Base-by-base conservation (phyloP, 306 rosid genomes). In the Vigna reflexopilosa region DNA sequence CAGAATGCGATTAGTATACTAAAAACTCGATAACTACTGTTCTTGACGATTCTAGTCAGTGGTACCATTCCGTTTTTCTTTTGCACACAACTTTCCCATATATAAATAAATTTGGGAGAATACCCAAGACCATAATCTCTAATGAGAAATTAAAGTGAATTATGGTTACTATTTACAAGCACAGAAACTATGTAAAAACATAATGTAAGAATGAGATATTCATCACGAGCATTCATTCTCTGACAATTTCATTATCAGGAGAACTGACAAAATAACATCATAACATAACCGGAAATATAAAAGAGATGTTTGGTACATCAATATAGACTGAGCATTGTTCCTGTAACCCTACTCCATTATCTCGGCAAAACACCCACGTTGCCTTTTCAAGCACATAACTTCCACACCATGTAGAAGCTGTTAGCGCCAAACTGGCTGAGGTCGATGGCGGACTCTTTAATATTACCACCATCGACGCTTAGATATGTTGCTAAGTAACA, bases 401-500 rank as follows among this genome's bases (percentile, higher is more conserved):
- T 77, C 80, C 70, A 83, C 76, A 14, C 83, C 86, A 24, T 28
- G 68, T 82, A 73, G 86, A 77, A 83, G 83, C 80, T 65, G 88
- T 80, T 79, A 82, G 86, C 62, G 73, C 83, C 89, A 81, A 89
- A 81, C 83, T 77, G 86, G 69, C 50, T 81, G 70, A 54, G 74
- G 81, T 67, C 84, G 8, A 72, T 56, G 83, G 90, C 58, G 72
- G 83, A 54, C 81, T 90, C 89, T 83, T 89, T 83, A 72, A 85
- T 77, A 83, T 77, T 68, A 77, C 89, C 70, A 72, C 90, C 89
- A 81, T 89, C 83, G 73, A 78, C 84, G 77, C 78, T 34, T 28
- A 65, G 63, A 83, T 77, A 83, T 80, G 78, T 74, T 81, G 83
- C 75, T 34, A 81, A 56, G 85, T 77, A 86, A 83, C 80, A 71